Conservation (phyloP, 2,329 filamentous ascomycete genomes). For the Uncinocarpus reesii region DNA sequence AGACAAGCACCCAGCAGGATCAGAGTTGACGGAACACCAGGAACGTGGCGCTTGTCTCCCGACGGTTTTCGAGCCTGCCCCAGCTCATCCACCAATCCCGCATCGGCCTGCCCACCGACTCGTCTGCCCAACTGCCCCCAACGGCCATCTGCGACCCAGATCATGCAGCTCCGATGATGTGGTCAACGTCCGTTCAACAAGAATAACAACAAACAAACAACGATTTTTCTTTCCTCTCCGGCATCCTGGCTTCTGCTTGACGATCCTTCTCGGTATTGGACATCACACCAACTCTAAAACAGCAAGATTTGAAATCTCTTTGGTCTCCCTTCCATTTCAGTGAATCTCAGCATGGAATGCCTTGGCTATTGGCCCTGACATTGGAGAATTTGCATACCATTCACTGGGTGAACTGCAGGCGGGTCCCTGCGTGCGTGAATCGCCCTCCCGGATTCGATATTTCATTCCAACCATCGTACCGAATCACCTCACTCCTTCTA, state of each 20-base stretch:
- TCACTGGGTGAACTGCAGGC: conserved; percentile 5
- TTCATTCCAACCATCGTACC: background rate
- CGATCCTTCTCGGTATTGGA: background rate
- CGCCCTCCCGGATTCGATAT: conserved; percentile 8
- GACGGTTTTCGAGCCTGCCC: background rate
- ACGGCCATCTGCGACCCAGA: background rate
- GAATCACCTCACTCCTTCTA: background rate
- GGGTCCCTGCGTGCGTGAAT: conserved; percentile 10
- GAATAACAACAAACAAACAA: conserved; percentile 3
- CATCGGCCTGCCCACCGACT: background rate
- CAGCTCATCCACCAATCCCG: conserved; percentile 4
- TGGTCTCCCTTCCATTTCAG: background rate
- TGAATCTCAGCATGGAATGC: background rate
- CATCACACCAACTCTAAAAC: background rate
- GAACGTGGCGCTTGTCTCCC: conserved; percentile 12
- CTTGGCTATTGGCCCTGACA: background rate
- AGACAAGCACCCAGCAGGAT: conserved; percentile 4
- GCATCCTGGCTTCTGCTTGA: background rate
- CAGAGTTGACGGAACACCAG: conserved; percentile 9
- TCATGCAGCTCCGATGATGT: conserved; percentile 8
- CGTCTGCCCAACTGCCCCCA: conserved; percentile 9
- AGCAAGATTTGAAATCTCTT: background rate
- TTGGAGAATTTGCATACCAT: background rate
- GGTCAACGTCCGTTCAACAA: conserved; percentile 2
- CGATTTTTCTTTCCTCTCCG: background rate